A percentile compares a stretch with the other conserved stretches of the same genome.
phyloP scores from a whole-genome alignment of 192 early-diverging fungal species.

The Linnemannia hyalina region DNA sequence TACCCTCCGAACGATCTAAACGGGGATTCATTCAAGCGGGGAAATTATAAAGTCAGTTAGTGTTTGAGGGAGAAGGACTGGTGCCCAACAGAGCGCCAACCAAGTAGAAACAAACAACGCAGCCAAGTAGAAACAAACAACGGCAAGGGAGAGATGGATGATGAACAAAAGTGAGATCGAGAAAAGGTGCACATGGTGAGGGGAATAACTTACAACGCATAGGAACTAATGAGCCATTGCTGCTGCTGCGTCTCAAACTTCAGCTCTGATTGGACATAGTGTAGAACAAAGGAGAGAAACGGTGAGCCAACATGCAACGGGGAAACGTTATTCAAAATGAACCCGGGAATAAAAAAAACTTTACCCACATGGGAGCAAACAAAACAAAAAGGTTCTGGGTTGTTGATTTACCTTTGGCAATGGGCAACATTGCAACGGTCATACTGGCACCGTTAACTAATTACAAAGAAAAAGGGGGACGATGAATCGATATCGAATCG shows the following conservation, averaged over 20 bases:
- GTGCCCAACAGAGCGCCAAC: not conserved
- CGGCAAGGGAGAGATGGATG: not conserved
- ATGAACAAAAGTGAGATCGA: not conserved
- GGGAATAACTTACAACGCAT: slow-evolving; percentile 38
- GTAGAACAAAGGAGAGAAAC: not conserved
- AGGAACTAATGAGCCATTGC: slow-evolving; percentile 55
- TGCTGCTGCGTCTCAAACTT: slow-evolving; percentile 48
- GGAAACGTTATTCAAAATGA: not conserved
- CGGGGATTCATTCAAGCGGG: not conserved
- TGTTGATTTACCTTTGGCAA: slow-evolving; percentile 16
- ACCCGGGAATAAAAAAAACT: not conserved
- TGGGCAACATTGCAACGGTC: slow-evolving; percentile 48
- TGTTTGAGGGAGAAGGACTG: not conserved
- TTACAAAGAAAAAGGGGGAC: not conserved
- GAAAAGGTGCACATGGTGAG: not conserved
- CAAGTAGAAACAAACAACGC: not conserved
- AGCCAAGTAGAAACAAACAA: not conserved
- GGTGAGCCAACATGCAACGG: not conserved
- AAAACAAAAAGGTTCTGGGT: not conserved
- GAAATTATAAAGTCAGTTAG: not conserved
- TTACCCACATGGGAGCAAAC: not conserved
- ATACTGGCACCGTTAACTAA: slow-evolving; percentile 52
- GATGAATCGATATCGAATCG: not conserved
- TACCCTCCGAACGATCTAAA: slow-evolving; percentile 53
- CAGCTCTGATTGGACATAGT: slow-evolving; percentile 17